These are phyloP conservation scores for Fusarium redolens DNA, from an alignment of 2,329 filamentous ascomycete genomes.

Conservation along the genomic window DNA sequence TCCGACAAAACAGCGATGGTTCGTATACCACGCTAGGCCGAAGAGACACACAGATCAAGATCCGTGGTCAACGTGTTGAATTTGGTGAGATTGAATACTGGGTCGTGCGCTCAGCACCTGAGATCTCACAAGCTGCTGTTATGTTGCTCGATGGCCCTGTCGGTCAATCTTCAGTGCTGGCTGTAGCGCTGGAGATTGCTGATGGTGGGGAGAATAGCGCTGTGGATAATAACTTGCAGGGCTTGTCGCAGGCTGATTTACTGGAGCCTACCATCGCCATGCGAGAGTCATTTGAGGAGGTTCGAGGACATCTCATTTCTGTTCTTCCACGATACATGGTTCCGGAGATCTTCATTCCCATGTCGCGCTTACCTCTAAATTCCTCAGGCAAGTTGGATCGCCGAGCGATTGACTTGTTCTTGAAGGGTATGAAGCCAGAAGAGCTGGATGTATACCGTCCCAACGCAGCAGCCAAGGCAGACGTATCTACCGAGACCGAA, in stretches of 20 bases:
- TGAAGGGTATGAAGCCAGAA: background rate
- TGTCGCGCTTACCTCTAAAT: background rate
- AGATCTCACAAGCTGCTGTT: background rate
- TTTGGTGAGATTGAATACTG: conserved; percentile 8
- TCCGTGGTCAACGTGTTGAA: background rate
- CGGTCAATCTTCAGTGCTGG: background rate
- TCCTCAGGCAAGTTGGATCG: background rate
- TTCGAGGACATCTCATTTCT: background rate
- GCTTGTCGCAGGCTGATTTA: background rate
- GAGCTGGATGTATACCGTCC: background rate
- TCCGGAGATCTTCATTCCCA: background rate
- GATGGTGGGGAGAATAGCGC: background rate
- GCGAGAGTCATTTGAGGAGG: background rate
- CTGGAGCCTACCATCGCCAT: background rate
- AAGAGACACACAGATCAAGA: background rate
- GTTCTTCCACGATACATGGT: conserved; percentile 3
- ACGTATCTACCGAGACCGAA: background rate
- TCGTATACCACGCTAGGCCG: background rate
- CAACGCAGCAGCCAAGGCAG: background rate
- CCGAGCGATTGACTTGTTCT: background rate
- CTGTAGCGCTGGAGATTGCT: background rate
- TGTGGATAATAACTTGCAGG: background rate
- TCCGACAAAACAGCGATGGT: background rate
- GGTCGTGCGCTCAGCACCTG: background rate
- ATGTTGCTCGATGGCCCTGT: background rate